Evolutionary conservation across 495 filamentous ascomycete species (phyloP), one percentile per base, ranked within the genome.

Genomic region (Podospora pseudocomata): DNA sequence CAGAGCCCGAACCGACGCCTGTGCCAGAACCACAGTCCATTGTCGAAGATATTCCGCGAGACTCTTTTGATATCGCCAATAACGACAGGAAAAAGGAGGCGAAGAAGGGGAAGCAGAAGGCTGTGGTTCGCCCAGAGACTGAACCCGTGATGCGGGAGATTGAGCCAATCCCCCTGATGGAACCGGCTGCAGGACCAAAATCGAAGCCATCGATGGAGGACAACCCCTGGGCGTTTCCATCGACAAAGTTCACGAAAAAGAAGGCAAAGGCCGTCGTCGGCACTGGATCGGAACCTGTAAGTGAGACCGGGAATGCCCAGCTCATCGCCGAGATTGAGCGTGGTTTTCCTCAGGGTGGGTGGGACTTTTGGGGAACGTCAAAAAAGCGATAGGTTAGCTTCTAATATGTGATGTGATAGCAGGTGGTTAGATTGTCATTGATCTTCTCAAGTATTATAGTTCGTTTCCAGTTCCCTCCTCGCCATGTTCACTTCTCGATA

Each of bases 351-450:
- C 20, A 18, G 58, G 65, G 61, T 23, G 34, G 57, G 4, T 67
- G 65, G 65, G 65, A n/a, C 34, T 67, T 67, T 19, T 61, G 65
- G 65, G 65, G 65, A 6, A 34, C 61, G 20, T 18, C 30, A 3
- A 67, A 49, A 6, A 49, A 60, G 34, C 39, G 39, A 3, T 49
- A 49, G 39, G 2, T 49, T 16, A 16, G 9, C 15, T 49, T 49
- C 39, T 49, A 11, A 11, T 49, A 49, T 49, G 13, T 49, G 7
- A 5, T 7, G 7, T 11, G 39, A 16, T 49, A 2, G 13, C 30
- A 32, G 2, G 39, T 49, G 39, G 39, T 49, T 16, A 49, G 39
- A 49, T 49, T 49, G 39, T 49, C 39, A 49, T 49, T 49, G 6
- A 49, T 5, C 2, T 49, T 49, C 39, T 49, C 39, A 49, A 16